Evolutionary conservation across 805 yeast genomes (phyloP).

Genomic region (Yarrowia sp.): DNA sequence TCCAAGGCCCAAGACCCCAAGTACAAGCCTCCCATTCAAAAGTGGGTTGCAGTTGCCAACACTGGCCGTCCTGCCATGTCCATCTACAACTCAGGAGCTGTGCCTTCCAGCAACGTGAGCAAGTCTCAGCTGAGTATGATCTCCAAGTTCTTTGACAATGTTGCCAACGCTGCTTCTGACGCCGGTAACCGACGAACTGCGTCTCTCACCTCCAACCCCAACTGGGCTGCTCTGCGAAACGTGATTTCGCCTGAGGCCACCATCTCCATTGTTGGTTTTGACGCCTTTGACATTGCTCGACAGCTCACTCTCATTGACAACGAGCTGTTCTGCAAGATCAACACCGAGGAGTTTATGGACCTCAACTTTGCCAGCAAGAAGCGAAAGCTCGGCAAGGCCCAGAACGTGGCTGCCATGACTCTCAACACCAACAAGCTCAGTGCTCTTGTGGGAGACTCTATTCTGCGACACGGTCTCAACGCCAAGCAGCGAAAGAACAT

Average conservation of each 20-base stretch:
- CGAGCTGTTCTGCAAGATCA: conserved; percentile 46
- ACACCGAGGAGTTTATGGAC: conserved; percentile 49
- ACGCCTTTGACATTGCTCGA: conserved; percentile 48
- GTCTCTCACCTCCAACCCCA: conserved; percentile 30
- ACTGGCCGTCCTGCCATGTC: conserved; percentile 36
- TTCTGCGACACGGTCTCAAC: conserved; percentile 46
- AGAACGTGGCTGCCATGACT: conserved; percentile 48
- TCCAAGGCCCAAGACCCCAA: conserved; percentile 34
- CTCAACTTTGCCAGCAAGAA: conserved; percentile 49
- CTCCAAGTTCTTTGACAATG: conserved; percentile 26
- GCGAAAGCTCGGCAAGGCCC: conserved; percentile 48
- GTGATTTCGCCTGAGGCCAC: conserved; percentile 32
- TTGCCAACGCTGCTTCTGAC: conserved; percentile 10
- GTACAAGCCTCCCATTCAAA: conserved; percentile 23
- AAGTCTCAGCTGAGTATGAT: conserved; percentile 45
- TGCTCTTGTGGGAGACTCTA: conserved; percentile 51
- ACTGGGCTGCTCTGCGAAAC: conserved; percentile 36
- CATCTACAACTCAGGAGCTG: conserved; percentile 35
- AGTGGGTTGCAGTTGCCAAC: conserved; percentile 37
- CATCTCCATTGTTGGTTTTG: conserved; percentile 46
- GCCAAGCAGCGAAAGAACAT: conserved; percentile 48
- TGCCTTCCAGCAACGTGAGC: conserved; percentile 44
- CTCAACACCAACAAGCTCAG: conserved; percentile 49
- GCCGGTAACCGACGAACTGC: conserved; percentile 31
- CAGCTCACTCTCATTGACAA: conserved; percentile 51